phyloP scores from a whole-genome alignment of 164 flowering plant species.

The Buxus sempervirens region DNA sequence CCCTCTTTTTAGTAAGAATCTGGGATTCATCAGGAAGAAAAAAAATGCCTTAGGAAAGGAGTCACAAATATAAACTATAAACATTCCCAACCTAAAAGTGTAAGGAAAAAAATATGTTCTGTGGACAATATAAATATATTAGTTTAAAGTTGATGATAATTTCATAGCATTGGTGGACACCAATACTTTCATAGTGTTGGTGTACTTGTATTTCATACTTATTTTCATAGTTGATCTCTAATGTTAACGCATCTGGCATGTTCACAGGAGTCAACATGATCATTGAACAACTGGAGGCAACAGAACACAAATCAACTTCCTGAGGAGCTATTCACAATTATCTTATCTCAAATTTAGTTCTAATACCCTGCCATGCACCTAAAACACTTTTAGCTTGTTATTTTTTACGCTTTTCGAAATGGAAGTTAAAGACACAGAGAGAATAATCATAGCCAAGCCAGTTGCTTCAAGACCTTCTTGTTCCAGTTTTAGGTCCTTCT shows the following conservation, averaged over 20 bases:
- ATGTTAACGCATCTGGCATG: conserved; percentile 5
- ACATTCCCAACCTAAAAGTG: no score
- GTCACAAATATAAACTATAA: no score
- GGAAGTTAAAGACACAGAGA: conserved; percentile 71
- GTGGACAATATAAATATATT: no score
- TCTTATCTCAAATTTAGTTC: not conserved
- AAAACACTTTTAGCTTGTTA: conserved; percentile 8
- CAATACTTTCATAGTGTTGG: not conserved
- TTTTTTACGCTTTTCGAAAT: conserved; percentile 26
- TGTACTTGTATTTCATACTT: not conserved
- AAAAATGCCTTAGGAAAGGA: no score
- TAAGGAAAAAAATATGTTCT: no score
- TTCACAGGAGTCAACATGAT: not conserved
- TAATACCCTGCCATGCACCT: not conserved
- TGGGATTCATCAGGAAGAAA: no score
- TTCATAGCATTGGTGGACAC: no score
- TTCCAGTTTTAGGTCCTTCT: conserved; percentile 60
- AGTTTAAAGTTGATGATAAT: no score
- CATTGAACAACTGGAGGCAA: conserved; percentile 8
- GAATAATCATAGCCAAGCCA: conserved; percentile 69
- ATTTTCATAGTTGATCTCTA: not conserved
- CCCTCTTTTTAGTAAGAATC: no score
- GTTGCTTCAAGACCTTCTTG: conserved; percentile 81
- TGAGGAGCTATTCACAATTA: not conserved
- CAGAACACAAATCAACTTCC: not conserved